These are phyloP conservation scores for Oryza brachyantha DNA, from an alignment of 176 grass and related monocot species.

Conservation along the genomic window DNA sequence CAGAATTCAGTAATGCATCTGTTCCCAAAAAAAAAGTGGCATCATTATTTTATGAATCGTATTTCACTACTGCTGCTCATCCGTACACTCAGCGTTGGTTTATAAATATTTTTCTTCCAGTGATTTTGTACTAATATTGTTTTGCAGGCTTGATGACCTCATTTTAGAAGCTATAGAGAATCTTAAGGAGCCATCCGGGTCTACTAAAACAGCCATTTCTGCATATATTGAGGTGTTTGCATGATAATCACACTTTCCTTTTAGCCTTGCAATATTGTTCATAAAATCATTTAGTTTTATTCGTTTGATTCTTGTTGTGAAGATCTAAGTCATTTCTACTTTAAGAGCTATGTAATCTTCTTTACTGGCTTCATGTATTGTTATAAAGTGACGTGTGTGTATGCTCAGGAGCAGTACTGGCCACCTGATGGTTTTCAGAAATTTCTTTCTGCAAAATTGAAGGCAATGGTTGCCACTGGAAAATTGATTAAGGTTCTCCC, in stretches of 20 bases:
- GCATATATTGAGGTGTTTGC: slow-evolving; percentile 73
- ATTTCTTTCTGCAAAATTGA: slow-evolving; percentile 69
- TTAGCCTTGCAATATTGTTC: neutral
- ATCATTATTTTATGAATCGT: slow-evolving; percentile 13
- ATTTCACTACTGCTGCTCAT: slow-evolving; percentile 19
- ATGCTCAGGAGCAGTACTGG: slow-evolving; percentile 68
- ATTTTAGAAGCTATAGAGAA: slow-evolving; percentile 84
- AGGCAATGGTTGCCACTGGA: slow-evolving; percentile 52
- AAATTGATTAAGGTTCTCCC: slow-evolving; percentile 72
- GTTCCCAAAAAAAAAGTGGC: neutral
- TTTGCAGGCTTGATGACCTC: slow-evolving; percentile 66
- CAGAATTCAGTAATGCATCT: neutral
- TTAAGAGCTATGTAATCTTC: neutral
- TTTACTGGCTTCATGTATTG: slow-evolving; percentile 9
- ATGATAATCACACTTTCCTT: neutral
- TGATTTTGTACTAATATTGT: neutral
- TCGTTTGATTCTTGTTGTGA: slow-evolving; percentile 3
- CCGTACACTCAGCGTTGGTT: neutral
- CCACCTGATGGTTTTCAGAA: slow-evolving; percentile 73
- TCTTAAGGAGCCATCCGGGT: slow-evolving; percentile 61
- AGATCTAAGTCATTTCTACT: neutral
- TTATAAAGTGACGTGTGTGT: slow-evolving; percentile 23
- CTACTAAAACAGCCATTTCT: slow-evolving; percentile 67
- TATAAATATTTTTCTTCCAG: slow-evolving; percentile 18
- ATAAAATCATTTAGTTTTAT: slow-evolving; percentile 14